Base-by-base conservation (phyloP, 179 eudicot genomes). In the Drosera spatulata region DNA sequence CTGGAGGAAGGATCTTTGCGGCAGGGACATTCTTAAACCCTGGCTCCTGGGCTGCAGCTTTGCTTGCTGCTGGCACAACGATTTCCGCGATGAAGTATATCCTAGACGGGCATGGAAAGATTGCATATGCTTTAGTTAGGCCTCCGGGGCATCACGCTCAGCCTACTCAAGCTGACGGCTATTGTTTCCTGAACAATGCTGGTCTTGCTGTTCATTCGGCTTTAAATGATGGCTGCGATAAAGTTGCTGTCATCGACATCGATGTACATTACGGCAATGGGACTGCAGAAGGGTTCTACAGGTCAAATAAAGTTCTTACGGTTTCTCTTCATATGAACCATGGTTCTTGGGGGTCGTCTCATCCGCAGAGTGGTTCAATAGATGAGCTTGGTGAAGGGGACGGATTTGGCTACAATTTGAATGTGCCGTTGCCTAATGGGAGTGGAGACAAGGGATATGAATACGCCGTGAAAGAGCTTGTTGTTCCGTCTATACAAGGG, bases 61-160 rank as follows among this genome's bases (percentile, higher is more conserved):
- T 85, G 65, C 73, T 89, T 41, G 90, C 99, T 63, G 95, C 99
- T 39, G 99, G 99, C 5, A 86, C 96, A 42, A 71, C 99, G 2
- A 67, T 93, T 22, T 78, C 93, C 47, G 96, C 99, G 46, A 84
- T 93, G 85, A 75, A 83, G 56, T 66, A 82, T 57, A 66, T 93
- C 52, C 76, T 93, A 37, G 88, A 84, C 42, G 85, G 86, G 8
- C 59, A 63, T 39, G 83, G 80, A 4, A 89, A 80, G 37, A 67
- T 82, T 15, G 72, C 81, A 8, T 93, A 89, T 49, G 86, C 99
- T 6, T 71, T 93, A 45, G 96, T 93, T 48, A 73, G 99, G 58
- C 99, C 99, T 22, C 99, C 99, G 33, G 99, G 96, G 53, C 99
- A 89, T 68, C 96, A 89, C 61, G 99, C 99, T 61, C 95, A 89